Base-by-base conservation (phyloP, 768 basidiomycete species). In the Gymnopilus junonius region DNA sequence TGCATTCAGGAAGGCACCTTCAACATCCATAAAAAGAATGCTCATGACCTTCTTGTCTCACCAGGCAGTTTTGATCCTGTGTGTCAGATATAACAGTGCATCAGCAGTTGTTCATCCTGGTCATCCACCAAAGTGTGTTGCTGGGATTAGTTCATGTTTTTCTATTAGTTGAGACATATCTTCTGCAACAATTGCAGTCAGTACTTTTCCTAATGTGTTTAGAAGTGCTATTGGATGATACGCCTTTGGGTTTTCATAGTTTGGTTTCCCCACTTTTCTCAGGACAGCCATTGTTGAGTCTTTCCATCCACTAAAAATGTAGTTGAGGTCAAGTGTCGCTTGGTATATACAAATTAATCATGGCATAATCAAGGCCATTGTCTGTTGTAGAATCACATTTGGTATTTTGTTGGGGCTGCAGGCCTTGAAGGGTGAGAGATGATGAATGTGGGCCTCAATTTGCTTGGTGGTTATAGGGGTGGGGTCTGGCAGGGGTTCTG, bases 1-100 rank as follows among this genome's bases (percentile, higher is more conserved):
- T 0, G 74, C 75, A 62, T 76, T 82, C 0, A 77, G 81, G 62
- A 82, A 84, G 0, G 82, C 80, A 0, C 76, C 81, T 66, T 81
- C 68, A 1, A 84, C 74, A 61, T 84, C 82, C 1, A 82, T 69
- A 65, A 79, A 82, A 0, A 82, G 74, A 0, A 73, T 70, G 1
- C 72, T 73, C 0, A 67, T 78, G 0, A 80, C 81, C 20, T 77
- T 72, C 0, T 65, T 54, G 2, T 81, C 80, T n/a, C n/a, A n/a
- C n/a, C n/a, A 83, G 0, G 78, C 75, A 3, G 74, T 69, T 46
- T 82, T 77, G 31, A 82, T 72, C 7, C 66, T 72, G 8, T 75
- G 57, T 11, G 76, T 71, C 0, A 82, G 65, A 0, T 73, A 50
- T 42, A 75, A 71, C 3, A 80, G 56, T 0, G 78, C 71, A 64